These are phyloP conservation scores for Aspergillus pseudonomiae DNA, from an alignment of 2,329 filamentous ascomycete species.

Conservation along the genomic window DNA sequence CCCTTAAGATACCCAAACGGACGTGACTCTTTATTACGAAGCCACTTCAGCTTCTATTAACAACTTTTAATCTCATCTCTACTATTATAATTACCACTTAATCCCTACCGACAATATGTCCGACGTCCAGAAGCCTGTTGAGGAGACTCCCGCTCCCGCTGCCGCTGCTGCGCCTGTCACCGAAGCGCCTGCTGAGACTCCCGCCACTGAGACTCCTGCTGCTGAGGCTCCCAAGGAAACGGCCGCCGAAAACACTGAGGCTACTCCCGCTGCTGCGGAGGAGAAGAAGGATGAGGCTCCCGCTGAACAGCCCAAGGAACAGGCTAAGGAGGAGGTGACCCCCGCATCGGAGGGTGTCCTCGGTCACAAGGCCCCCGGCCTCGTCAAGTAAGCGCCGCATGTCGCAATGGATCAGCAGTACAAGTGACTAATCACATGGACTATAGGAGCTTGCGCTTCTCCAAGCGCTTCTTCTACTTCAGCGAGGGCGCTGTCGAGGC, in stretches of 20 bases:
- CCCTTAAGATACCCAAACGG: constrained; percentile 30
- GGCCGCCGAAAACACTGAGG: constrained; percentile 38
- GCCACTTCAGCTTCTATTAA: constrained; percentile 21
- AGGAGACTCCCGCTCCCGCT: constrained; percentile 55
- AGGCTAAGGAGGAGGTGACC: constrained; percentile 55
- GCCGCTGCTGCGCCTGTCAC: constrained; percentile 41
- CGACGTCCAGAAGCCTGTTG: constrained; percentile 71
- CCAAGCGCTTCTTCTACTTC: constrained; percentile 94
- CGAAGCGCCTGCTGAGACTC: constrained; percentile 41
- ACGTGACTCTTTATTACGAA: constrained; percentile 21
- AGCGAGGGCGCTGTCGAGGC: constrained; percentile 71
- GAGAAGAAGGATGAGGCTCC: constrained; percentile 40
- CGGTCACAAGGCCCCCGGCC: constrained; percentile 85
- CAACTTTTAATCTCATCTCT: constrained; percentile 21
- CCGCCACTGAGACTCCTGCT: constrained; percentile 36
- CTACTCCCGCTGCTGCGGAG: constrained; percentile 34
- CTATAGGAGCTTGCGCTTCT: constrained; percentile 78
- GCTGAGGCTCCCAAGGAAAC: constrained; percentile 40
- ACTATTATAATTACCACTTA: constrained; percentile 24
- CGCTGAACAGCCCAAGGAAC: constrained; percentile 41
- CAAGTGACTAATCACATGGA: constrained; percentile 16
- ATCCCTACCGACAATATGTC: constrained; percentile 60
- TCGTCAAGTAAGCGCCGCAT: constrained; percentile 74
- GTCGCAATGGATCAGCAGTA: neutral
- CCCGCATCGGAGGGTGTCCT: constrained; percentile 82